Percentiles rank a stretch among this genome's conserved stretches.
Conservation (phyloP, 352 stramenopile genomes). For the Globisporangium viniferum region DNA sequence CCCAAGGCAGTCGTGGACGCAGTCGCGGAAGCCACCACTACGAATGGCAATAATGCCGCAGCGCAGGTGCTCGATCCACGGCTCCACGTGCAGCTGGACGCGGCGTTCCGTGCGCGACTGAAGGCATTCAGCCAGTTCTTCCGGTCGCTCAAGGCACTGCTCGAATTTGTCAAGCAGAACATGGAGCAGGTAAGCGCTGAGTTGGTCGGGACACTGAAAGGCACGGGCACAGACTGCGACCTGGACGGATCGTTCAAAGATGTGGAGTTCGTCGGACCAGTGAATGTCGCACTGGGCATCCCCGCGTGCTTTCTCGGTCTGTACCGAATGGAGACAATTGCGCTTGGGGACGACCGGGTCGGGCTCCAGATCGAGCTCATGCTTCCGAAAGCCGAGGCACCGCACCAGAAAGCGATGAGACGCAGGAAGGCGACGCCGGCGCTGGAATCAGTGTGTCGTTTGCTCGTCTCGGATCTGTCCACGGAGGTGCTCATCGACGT, state of each 20-base stretch:
- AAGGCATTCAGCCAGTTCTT: constrained; percentile 65
- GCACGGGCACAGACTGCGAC: constrained; percentile 48
- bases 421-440: constrained; percentile 13
- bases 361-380: constrained; percentile 60
- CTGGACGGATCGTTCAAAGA: constrained; percentile 62
- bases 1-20: constrained; percentile 32
- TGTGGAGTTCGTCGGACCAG: constrained; percentile 47
- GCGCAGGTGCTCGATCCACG: constrained; percentile 40
- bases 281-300: constrained; percentile 44
- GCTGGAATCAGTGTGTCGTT: constrained; percentile 30
- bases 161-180: constrained; percentile 60
- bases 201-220: constrained; percentile 42
- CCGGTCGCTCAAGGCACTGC: constrained; percentile 39
- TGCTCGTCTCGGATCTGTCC: constrained; percentile 47
- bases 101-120: constrained; percentile 38
- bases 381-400: constrained; percentile 23
- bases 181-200: constrained; percentile 53
- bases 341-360: constrained; percentile 32
- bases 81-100: constrained; percentile 41
- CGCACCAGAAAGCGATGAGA: constrained; percentile 3
- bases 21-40: constrained; percentile 9
- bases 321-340: constrained; percentile 50
- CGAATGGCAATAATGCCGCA: not conserved
- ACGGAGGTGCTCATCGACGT: constrained; percentile 58
- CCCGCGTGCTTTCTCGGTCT: constrained; percentile 56